Conservation (phyloP, 441 rosid species). For the Dalechampia spathulata region DNA sequence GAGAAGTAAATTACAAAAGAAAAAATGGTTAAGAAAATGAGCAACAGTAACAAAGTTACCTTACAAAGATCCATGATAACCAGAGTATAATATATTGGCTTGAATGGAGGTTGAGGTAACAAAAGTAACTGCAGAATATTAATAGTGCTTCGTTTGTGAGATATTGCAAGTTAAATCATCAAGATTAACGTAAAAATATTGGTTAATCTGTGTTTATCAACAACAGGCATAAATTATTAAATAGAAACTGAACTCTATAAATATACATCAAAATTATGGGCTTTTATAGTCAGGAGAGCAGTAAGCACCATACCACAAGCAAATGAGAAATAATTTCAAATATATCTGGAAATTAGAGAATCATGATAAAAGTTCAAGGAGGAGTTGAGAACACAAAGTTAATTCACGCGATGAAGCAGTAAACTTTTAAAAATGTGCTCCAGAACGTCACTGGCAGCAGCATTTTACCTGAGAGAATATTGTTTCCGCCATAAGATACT, state of each 20-base stretch:
- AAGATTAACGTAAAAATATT: background rate
- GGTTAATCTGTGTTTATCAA: background rate
- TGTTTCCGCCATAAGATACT: slow-evolving; percentile 99
- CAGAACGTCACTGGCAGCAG: slow-evolving; percentile 11
- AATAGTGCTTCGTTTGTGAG: slow-evolving; percentile 8
- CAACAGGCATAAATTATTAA: slow-evolving; percentile 1
- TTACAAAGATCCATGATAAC: slow-evolving; percentile 99
- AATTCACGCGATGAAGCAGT: background rate
- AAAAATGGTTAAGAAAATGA: background rate
- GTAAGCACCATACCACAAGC: background rate
- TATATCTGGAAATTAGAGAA: background rate
- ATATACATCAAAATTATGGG: background rate
- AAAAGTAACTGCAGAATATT: slow-evolving; percentile 69
- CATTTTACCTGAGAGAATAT: slow-evolving; percentile 87
- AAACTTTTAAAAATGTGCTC: background rate
- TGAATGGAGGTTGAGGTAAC: slow-evolving; percentile 94
- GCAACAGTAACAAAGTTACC: slow-evolving; percentile 37
- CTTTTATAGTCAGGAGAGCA: background rate
- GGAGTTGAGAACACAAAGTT: too few relatives aligned
- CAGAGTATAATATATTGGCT: slow-evolving; percentile 84
- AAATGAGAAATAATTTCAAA: background rate
- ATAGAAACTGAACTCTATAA: background rate
- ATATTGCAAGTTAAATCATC: slow-evolving; percentile 12
- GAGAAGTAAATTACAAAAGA: background rate
- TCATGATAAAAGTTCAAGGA: background rate